Percentiles rank a stretch among this genome's conserved stretches.
Conservation (phyloP, 352 stramenopile species). For the Phytophthora pinifolia region DNA sequence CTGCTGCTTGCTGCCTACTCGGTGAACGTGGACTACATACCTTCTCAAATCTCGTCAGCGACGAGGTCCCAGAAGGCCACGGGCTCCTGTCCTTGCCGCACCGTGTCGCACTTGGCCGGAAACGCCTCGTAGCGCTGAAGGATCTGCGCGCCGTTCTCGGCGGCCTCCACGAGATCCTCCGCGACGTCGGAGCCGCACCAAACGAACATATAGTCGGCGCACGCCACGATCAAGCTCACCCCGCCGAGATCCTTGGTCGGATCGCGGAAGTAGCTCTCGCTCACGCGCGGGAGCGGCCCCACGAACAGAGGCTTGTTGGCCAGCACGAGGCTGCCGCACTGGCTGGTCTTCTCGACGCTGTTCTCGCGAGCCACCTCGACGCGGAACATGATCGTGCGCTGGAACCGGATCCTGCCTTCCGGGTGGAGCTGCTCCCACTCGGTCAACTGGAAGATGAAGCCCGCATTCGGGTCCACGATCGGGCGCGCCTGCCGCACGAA, state of each 20-base stretch:
- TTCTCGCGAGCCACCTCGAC: constrained; percentile 50
- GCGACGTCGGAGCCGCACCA: constrained; percentile 72
- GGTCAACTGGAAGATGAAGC: constrained; percentile 89
- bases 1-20: not conserved
- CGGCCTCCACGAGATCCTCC: constrained; percentile 54
- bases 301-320: constrained; percentile 58
- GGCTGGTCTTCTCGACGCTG: constrained; percentile 38
- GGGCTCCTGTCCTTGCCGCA: constrained; percentile 69
- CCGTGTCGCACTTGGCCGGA: constrained; percentile 69
- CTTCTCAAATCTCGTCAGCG: constrained; percentile 33
- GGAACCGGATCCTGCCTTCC: constrained; percentile 47
- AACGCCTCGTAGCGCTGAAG: constrained; percentile 79
- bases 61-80: constrained; percentile 75
- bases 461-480: constrained; percentile 83
- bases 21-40: constrained; percentile 25
- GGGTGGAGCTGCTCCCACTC: constrained; percentile 82
- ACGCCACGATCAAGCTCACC: constrained; percentile 72
- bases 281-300: constrained; percentile 50
- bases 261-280: constrained; percentile 53
- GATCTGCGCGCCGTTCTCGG: constrained; percentile 58
- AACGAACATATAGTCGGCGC: constrained; percentile 76
- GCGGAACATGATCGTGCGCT: constrained; percentile 64
- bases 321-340: constrained; percentile 20
- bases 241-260: constrained; percentile 55
- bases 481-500: constrained; percentile 73